A percentile compares a stretch with the other conserved stretches of the same genome.
These are phyloP conservation scores for Rhodocollybia butyracea DNA, from an alignment of 768 basidiomycete species.

Conservation along the genomic window DNA sequence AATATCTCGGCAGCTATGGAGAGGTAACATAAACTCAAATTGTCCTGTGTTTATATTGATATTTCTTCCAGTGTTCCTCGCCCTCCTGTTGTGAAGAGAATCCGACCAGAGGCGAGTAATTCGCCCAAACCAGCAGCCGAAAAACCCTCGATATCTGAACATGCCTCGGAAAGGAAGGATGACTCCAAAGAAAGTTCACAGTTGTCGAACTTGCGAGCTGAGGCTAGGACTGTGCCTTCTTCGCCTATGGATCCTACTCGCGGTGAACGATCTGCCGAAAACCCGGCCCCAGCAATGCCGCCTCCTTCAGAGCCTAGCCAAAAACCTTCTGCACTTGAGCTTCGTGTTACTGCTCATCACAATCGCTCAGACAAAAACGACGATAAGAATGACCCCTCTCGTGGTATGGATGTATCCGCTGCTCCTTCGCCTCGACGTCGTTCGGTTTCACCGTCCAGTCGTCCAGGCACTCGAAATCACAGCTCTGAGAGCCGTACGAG, in stretches of 20 bases:
- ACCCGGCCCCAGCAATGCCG: constrained; percentile 57
- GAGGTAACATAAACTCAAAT: not conserved
- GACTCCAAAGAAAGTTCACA: not conserved
- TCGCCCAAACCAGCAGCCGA: constrained; percentile 26
- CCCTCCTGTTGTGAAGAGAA: constrained; percentile 75
- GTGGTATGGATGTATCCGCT: constrained; percentile 48
- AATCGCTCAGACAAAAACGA: constrained; percentile 44
- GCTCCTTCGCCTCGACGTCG: constrained; percentile 61
- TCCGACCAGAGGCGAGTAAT: constrained; percentile 37
- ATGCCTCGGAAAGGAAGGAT: not conserved
- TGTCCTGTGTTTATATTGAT: not conserved
- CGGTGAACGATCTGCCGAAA: constrained; percentile 33
- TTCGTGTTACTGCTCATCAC: constrained; percentile 78
- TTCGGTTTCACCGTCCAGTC: constrained; percentile 62
- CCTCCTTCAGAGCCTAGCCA: constrained; percentile 79
- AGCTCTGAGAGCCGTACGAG: constrained; percentile 74
- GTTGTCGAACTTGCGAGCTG: not conserved
- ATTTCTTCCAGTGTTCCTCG: constrained; percentile 55
- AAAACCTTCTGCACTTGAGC: constrained; percentile 72
- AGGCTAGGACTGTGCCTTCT: too few species aligned
- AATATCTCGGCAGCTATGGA: constrained; percentile 20
- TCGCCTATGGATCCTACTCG: too few species aligned
- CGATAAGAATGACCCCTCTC: constrained; percentile 36
- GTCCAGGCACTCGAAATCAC: constrained; percentile 64
- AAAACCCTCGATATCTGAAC: not conserved